A percentile compares a stretch with the other conserved stretches of the same genome.
phyloP scores from a whole-genome alignment of 768 basidiomycete species.

The Lyophyllum shimeji region DNA sequence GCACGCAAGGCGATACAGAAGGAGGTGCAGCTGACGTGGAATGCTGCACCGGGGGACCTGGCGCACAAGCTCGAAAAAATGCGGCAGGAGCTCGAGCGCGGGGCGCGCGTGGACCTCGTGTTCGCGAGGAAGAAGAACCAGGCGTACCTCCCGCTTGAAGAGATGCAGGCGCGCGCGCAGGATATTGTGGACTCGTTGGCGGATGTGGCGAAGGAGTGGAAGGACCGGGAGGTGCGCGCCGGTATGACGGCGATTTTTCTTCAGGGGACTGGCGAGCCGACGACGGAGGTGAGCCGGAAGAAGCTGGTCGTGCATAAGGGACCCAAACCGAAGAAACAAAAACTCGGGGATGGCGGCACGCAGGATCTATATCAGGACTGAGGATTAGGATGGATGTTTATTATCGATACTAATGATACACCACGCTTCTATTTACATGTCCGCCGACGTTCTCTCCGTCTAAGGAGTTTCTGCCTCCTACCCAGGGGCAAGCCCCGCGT shows the following conservation, averaged over 20 bases:
- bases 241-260: slow-evolving; percentile 43
- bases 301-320: slow-evolving; percentile 5
- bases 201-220: slow-evolving; percentile 58
- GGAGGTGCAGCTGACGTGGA: slow-evolving; percentile 76
- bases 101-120: slow-evolving; percentile 54
- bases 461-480: neutral
- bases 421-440: neutral
- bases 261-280: slow-evolving; percentile 29
- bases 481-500: slow-evolving; percentile 8
- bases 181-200: slow-evolving; percentile 39
- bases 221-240: slow-evolving; percentile 36
- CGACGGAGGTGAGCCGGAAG: neutral
- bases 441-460: neutral
- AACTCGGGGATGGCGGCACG: neutral
- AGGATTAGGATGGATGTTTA: neutral
- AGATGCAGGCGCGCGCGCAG: slow-evolving; percentile 45
- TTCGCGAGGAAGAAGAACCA: slow-evolving; percentile 50
- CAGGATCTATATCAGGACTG: slow-evolving; percentile 11
- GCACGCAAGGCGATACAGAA: slow-evolving; percentile 41
- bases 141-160: slow-evolving; percentile 29
- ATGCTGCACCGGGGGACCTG: slow-evolving; percentile 55
- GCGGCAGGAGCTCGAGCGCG: slow-evolving; percentile 57
- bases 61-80: slow-evolving; percentile 66
- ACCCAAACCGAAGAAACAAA: slow-evolving; percentile 10
- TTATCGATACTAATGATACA: neutral